These are phyloP conservation scores for Vitis labrusca DNA, from an alignment of 164 flowering plant species.

Conservation along the genomic window DNA sequence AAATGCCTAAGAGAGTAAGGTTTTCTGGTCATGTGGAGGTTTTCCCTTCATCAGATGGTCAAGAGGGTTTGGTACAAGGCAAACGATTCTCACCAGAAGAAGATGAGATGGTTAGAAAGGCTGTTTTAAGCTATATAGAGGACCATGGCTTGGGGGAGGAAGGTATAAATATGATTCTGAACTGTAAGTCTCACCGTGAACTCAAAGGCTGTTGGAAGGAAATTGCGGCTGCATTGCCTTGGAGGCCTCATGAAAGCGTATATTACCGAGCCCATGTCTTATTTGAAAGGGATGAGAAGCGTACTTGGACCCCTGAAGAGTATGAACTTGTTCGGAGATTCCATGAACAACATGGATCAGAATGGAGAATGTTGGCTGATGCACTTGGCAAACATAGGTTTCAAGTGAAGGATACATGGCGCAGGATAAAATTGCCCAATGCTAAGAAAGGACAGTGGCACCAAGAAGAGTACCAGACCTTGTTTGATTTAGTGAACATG, in stretches of 20 bases:
- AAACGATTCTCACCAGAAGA: constrained; percentile 51
- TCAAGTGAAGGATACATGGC: constrained; percentile 68
- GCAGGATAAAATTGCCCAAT: constrained; percentile 38
- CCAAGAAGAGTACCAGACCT: constrained; percentile 62
- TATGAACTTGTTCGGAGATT: constrained; percentile 31
- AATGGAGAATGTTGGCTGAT: constrained; percentile 51
- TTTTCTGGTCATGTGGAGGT: constrained; percentile 39
- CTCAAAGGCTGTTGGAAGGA: constrained; percentile 44
- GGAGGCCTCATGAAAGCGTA: constrained; percentile 41
- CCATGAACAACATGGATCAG: constrained; percentile 44
- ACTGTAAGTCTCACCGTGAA: constrained; percentile 24
- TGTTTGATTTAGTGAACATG: constrained; percentile 65
- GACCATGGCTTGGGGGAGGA: constrained; percentile 44
- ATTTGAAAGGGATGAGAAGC: constrained; percentile 48
- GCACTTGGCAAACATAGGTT: constrained; percentile 47
- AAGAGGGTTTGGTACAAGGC: constrained; percentile 32
- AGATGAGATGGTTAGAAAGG: constrained; percentile 38
- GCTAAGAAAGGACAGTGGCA: constrained; percentile 54
- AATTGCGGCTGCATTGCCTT: constrained; percentile 32
- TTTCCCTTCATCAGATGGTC: constrained; percentile 27
- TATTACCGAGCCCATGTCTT: constrained; percentile 54
- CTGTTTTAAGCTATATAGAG: constrained; percentile 38
- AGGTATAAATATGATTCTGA: constrained; percentile 47
- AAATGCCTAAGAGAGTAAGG: constrained; percentile 32
- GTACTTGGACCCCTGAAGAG: constrained; percentile 56